These are phyloP conservation scores for Hansenula lynferdii DNA, from an alignment of 1,139 yeast species.

Conservation along the genomic window DNA sequence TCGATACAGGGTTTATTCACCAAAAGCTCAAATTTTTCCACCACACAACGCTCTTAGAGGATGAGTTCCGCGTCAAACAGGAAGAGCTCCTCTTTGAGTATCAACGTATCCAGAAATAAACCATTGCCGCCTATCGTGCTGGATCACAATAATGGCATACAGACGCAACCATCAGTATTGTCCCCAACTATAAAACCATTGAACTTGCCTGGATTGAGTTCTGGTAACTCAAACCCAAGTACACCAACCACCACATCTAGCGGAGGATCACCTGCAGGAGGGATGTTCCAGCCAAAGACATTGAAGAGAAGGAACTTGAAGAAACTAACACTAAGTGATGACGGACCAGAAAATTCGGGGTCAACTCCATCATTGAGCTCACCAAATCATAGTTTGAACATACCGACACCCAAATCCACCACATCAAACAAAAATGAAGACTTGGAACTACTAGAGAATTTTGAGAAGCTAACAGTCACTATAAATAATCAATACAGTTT, in stretches of 20 bases:
- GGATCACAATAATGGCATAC: too few relatives aligned
- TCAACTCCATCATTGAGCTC: conserved; percentile 4
- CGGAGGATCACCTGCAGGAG: too few relatives aligned
- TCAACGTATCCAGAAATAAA: conserved; percentile 20
- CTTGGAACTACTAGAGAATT: conserved; percentile 28
- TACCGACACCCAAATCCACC: conserved; percentile 16
- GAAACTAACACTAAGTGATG: conserved; percentile 48
- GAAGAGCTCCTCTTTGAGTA: conserved; percentile 20
- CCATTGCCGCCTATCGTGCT: conserved; percentile 22
- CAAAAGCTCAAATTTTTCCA: too few relatives aligned
- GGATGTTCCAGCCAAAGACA: conserved; percentile 47
- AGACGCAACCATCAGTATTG: too few relatives aligned
- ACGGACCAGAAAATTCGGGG: conserved; percentile 7
- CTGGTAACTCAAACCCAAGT: too few relatives aligned
- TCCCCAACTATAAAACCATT: neutral
- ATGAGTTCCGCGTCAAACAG: conserved; percentile 11
- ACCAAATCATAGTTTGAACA: conserved; percentile 8
- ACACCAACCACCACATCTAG: too few relatives aligned
- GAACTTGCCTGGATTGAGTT: conserved; percentile 4
- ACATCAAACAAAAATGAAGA: conserved; percentile 24
- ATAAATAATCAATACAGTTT: conserved; percentile 30
- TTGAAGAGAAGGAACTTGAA: conserved; percentile 72
- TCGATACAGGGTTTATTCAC: too few relatives aligned
- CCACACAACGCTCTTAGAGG: neutral
- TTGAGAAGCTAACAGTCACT: conserved; percentile 27